Evolutionary conservation across 257 asterid species (phyloP), one percentile per base, ranked within the genome.

Genomic region (Catharanthus roseus): DNA sequence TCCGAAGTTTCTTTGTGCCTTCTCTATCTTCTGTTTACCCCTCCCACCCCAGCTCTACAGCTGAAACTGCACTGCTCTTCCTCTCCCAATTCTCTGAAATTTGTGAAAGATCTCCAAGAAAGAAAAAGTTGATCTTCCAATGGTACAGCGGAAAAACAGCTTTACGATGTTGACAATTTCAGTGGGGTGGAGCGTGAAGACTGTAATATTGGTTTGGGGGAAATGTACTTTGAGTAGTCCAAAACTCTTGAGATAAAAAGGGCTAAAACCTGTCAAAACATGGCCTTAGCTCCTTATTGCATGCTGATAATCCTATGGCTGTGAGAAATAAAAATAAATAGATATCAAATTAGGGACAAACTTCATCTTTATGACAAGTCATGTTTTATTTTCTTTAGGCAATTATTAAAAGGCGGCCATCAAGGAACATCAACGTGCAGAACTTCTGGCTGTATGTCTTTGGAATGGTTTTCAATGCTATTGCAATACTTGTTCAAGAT

Each of bases 361-460:
- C 67, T 72, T 44, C 57, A 18, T 47, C 71, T 76, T 68, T 53
- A 56, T 67, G 50, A 69, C 57, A 54, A 60, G 34, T 56, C 77
- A 76, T 67, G 68, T 81, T 82, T 44, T 76, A 53, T 77, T 66
- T 78, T 76, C 71, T 80, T 83, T 82, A 95, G 99, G 95, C 97
- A 75, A 91, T 95, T 72, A 86, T 95, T 71, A 95, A 95, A 77
- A 95, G 84, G 78, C 85, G 93, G 49, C 97, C 97, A 79, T 91
- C 97, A 19, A 95, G 99, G 86, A 95, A 95, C 81, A 95, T 95
- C 60, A 95, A 95, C 76, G 97, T 95, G 72, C 99, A 95, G 86
- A 95, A 95, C 86, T 89, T 95, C 86, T 95, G 99, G 99, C 74
- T 95, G 85, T 95, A 95, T 82, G 90, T 95, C 67, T 95, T 91